Evolutionary conservation across 352 stramenopile species (phyloP).

Genomic region (Pythium phragmiticola): DNA sequence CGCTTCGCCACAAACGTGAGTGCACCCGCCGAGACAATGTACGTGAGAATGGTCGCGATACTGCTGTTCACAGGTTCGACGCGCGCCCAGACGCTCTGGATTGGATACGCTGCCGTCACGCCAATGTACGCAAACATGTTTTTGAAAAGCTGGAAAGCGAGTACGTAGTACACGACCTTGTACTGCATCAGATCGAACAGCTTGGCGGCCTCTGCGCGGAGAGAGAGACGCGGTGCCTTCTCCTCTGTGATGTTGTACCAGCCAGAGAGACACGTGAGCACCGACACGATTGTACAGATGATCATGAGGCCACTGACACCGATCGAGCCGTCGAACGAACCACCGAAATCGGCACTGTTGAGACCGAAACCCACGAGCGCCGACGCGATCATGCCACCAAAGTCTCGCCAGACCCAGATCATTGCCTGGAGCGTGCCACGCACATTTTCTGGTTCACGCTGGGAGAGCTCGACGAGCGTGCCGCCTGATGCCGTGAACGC

Average conservation of each 20-base stretch:
- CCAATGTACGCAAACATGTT: conserved; percentile 32
- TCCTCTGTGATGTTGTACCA: conserved; percentile 33
- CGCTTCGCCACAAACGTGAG: conserved; percentile 23
- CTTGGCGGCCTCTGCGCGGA: conserved; percentile 20
- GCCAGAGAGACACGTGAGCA: conserved; percentile 11
- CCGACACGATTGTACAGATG: conserved; percentile 23
- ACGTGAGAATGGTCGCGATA: conserved; percentile 27
- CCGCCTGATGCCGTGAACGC: conserved; percentile 50
- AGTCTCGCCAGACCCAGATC: conserved; percentile 26
- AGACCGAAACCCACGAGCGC: conserved; percentile 35
- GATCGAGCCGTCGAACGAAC: conserved; percentile 23
- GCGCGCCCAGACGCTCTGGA: conserved; percentile 30
- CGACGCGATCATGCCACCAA: conserved; percentile 19
- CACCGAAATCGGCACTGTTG: conserved; percentile 32
- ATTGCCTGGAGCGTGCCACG: conserved; percentile 35
- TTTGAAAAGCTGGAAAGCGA: conserved; percentile 34
- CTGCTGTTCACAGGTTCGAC: conserved; percentile 35
- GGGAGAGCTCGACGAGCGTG: conserved; percentile 37
- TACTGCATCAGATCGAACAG: conserved; percentile 33
- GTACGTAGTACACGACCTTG: conserved; percentile 32
- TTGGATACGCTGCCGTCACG: conserved; percentile 29
- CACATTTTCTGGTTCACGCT: conserved; percentile 31
- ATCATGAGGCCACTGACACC: conserved; percentile 25
- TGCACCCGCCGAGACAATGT: conserved; percentile 16
- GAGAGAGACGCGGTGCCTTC: conserved; percentile 16